phyloP scores from a whole-genome alignment of 352 stramenopile species.

The Chrysophaeum taylorii region DNA sequence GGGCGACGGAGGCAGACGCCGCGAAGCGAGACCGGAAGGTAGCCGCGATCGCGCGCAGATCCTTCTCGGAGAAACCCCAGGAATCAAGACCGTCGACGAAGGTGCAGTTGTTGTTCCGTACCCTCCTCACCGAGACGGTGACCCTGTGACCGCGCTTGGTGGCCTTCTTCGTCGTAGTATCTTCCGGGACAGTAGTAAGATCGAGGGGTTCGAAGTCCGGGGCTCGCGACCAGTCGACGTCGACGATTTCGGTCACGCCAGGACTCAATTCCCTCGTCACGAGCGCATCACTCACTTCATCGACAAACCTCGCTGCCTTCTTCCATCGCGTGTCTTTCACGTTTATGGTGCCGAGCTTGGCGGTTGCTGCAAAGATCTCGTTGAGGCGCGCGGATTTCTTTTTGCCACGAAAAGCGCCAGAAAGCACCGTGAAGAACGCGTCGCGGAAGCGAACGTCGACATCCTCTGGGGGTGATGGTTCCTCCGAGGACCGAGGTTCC shows the following conservation, averaged over 20 bases:
- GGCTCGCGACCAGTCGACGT: not conserved
- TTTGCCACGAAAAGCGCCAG: no score
- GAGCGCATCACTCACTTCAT: not conserved
- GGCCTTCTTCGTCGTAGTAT: not conserved
- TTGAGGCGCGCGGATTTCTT: not conserved
- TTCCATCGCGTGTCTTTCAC: conserved; percentile 13
- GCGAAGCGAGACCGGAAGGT: not conserved
- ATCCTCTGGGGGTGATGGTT: no score
- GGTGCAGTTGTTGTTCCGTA: conserved; percentile 16
- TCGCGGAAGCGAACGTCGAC: not conserved
- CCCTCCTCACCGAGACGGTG: not conserved
- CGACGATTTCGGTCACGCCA: not conserved
- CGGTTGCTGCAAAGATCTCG: not conserved
- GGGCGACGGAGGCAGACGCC: not conserved
- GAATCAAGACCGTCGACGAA: conserved; percentile 8
- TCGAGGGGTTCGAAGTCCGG: not conserved
- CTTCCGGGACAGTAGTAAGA: not conserved
- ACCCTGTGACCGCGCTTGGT: not conserved
- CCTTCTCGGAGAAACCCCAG: not conserved
- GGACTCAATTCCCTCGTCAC: not conserved
- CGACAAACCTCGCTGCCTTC: not conserved
- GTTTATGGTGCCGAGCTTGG: not conserved
- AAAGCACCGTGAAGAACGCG: not conserved
- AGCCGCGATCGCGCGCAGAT: not conserved
- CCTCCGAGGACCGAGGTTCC: not conserved